phyloP scores from a whole-genome alignment of 805 yeast species.

The Lipomyces anomalus region DNA sequence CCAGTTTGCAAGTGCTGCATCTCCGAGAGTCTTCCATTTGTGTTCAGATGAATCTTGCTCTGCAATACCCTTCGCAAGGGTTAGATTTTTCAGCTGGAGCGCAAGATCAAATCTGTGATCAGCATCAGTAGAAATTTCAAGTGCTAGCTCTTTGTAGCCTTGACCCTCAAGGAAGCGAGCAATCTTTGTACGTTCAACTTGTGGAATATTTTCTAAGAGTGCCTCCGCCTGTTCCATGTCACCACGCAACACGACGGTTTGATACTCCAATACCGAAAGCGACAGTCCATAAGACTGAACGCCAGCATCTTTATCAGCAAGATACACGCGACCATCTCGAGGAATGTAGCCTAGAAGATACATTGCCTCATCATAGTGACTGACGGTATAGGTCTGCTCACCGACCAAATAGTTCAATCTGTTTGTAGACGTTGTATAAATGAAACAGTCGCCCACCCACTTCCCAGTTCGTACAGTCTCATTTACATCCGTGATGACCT shows the following conservation, averaged over 20 bases:
- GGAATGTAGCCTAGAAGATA: slow-evolving; percentile 85
- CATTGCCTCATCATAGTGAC: slow-evolving; percentile 85
- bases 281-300: slow-evolving; percentile 77
- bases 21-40: slow-evolving; percentile 92
- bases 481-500: slow-evolving; percentile 71
- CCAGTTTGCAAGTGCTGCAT: slow-evolving; percentile 72
- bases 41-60: slow-evolving; percentile 43
- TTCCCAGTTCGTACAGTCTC: slow-evolving; percentile 83
- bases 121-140: slow-evolving; percentile 72
- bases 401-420: slow-evolving; percentile 93
- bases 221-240: slow-evolving; percentile 79
- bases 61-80: slow-evolving; percentile 66
- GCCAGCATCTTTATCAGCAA: slow-evolving; percentile 85
- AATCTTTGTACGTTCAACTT: slow-evolving; percentile 63
- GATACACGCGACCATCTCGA: slow-evolving; percentile 81
- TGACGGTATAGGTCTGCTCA: slow-evolving; percentile 83
- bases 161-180: slow-evolving; percentile 92
- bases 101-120: slow-evolving; percentile 93
- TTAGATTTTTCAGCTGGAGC: slow-evolving; percentile 63
- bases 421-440: slow-evolving; percentile 80
- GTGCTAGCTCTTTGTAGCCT: slow-evolving; percentile 79
- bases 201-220: slow-evolving; percentile 51
- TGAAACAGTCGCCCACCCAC: slow-evolving; percentile 96
- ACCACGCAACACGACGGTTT: slow-evolving; percentile 91
- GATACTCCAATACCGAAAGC: slow-evolving; percentile 84